Percentiles rank a stretch among this genome's conserved stretches.
These are phyloP conservation scores for Rhodotorula sp. DNA, from an alignment of 1,284 basidiomycete genomes.

Conservation along the genomic window DNA sequence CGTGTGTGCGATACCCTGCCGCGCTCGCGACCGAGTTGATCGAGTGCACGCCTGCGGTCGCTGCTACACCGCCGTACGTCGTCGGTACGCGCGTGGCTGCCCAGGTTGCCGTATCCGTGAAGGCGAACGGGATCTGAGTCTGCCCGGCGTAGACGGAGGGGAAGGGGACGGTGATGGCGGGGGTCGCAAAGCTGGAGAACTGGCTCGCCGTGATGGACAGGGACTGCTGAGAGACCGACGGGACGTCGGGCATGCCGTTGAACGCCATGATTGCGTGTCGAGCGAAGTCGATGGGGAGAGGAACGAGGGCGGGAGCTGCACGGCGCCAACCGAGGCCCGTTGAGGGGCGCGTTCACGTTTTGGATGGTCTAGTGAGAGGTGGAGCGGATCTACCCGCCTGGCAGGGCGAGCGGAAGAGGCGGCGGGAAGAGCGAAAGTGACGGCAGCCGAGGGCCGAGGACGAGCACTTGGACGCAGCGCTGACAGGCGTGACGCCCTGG, in stretches of 20 bases:
- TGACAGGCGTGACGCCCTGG: no score
- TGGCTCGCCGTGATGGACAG: slow-evolving; percentile 22
- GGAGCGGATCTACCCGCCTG: no score
- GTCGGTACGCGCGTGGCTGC: slow-evolving; percentile 24
- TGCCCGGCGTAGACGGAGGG: slow-evolving; percentile 32
- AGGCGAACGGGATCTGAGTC: slow-evolving; percentile 24
- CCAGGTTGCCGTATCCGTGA: slow-evolving; percentile 14
- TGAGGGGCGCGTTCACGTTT: no score
- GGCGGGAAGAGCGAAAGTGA: no score
- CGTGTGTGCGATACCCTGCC: slow-evolving; percentile 9
- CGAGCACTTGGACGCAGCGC: no score
- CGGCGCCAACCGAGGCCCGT: neutral
- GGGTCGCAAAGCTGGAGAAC: slow-evolving; percentile 27
- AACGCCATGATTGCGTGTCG: slow-evolving; percentile 1
- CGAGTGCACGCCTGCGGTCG: slow-evolving; percentile 26
- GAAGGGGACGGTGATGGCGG: slow-evolving; percentile 38
- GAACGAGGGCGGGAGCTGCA: no score
- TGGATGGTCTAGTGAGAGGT: no score
- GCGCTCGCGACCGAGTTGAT: slow-evolving; percentile 10
- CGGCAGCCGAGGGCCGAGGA: no score
- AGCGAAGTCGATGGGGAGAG: neutral
- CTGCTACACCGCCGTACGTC: slow-evolving; percentile 28
- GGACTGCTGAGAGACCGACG: neutral
- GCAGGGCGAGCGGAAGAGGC: no score
- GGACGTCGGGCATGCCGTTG: slow-evolving; percentile 15